Conservation (phyloP, 2,329 filamentous ascomycete species). For the Fusarium algeriense region DNA sequence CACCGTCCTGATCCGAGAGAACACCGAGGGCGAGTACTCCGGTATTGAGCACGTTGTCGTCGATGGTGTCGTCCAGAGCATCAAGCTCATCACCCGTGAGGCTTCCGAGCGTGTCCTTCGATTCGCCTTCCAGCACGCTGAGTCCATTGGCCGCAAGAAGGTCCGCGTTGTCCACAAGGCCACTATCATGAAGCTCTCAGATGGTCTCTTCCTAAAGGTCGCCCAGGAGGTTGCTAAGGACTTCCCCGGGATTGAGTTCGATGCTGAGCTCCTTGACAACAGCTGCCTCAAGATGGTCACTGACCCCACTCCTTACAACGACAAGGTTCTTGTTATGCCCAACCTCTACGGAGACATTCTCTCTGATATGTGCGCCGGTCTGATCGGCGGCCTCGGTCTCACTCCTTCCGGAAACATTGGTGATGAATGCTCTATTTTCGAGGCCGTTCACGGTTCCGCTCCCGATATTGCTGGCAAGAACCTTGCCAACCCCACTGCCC, state of each 20-base stretch:
- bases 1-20: constrained; percentile 98
- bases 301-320: constrained; percentile 96
- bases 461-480: constrained; percentile 97
- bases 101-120: constrained; percentile 95
- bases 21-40: constrained; percentile 99
- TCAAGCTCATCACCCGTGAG: constrained; percentile 98
- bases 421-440: constrained; percentile 99
- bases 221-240: constrained; percentile 91
- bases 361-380: constrained; percentile 98
- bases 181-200: constrained; percentile 99
- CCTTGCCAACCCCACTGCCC: constrained; percentile 95
- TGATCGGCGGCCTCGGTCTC: constrained; percentile 96
- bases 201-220: constrained; percentile 95
- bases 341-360: constrained; percentile 99
- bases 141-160: constrained; percentile 94
- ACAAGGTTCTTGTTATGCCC: constrained; percentile 98
- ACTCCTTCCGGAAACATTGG: constrained; percentile 99
- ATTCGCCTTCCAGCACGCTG: constrained; percentile 98
- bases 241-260: constrained; percentile 95
- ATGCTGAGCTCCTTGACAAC: constrained; percentile 98
- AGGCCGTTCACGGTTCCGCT: constrained; percentile 97
- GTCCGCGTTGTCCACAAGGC: constrained; percentile 99
- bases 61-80: constrained; percentile 97
- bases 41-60: constrained; percentile 99
- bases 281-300: constrained; percentile 99